Percentiles rank a stretch among this genome's conserved stretches.
Conservation (phyloP, 805 yeast species). For the Candida sakaeoensis region DNA sequence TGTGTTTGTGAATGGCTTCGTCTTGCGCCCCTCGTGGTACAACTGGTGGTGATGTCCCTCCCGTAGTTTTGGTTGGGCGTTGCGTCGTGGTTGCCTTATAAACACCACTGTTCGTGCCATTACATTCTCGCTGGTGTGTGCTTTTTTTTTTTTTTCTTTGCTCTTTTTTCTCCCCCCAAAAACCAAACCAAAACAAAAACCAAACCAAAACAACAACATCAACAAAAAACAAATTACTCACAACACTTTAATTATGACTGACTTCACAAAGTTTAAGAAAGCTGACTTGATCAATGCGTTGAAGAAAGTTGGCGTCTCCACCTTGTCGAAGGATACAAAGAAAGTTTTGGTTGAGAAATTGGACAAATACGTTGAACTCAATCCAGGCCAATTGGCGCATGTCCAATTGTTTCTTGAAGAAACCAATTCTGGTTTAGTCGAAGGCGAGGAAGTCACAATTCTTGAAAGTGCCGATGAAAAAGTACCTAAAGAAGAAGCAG, state of each 20-base stretch:
- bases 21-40: too few relatives aligned
- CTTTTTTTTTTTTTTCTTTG: constrained; percentile 1
- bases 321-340: constrained; percentile 39
- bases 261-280: constrained; percentile 32
- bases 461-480: constrained; percentile 21
- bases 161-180: too few relatives aligned
- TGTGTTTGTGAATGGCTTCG: too few relatives aligned
- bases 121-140: too few relatives aligned
- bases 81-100: too few relatives aligned
- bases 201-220: too few relatives aligned
- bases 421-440: constrained; percentile 20
- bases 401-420: constrained; percentile 17
- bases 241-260: constrained; percentile 24
- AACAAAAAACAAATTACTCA: neutral
- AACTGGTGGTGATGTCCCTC: too few relatives aligned
- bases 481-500: constrained; percentile 21
- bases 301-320: constrained; percentile 31
- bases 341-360: constrained; percentile 38
- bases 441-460: constrained; percentile 16
- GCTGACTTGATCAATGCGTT: constrained; percentile 37
- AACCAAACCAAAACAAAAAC: too few relatives aligned
- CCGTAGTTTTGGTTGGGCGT: too few relatives aligned
- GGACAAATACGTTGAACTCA: constrained; percentile 23
- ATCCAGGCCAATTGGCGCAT: constrained; percentile 20
- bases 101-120: too few relatives aligned